These are phyloP conservation scores for Talaromyces rugulosus DNA, from an alignment of 2,329 filamentous ascomycete genomes.

Conservation along the genomic window DNA sequence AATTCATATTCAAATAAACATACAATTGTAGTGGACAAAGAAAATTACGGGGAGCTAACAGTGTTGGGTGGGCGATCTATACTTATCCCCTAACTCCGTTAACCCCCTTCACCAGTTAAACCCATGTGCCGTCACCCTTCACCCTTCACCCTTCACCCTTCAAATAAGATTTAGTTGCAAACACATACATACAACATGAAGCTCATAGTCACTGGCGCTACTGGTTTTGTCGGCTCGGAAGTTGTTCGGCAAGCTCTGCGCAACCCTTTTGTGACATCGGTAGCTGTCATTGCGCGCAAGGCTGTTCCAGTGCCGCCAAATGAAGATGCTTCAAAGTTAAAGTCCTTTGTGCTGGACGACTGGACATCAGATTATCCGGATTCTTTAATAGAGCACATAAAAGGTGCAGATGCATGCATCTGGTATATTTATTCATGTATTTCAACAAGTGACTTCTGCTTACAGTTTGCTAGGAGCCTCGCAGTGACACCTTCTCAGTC, in stretches of 20 bases:
- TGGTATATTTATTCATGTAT: slow-evolving; percentile 24
- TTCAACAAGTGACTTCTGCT: neutral
- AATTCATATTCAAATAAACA: too few relatives aligned
- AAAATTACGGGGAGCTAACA: too few relatives aligned
- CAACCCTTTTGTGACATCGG: slow-evolving; percentile 23
- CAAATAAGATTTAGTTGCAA: neutral
- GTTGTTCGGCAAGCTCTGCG: slow-evolving; percentile 31
- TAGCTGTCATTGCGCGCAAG: slow-evolving; percentile 26
- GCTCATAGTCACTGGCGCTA: slow-evolving; percentile 31
- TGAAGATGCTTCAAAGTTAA: slow-evolving; percentile 25
- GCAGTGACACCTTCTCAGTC: slow-evolving; percentile 37
- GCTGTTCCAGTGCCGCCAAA: slow-evolving; percentile 10
- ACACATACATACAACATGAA: slow-evolving; percentile 24
- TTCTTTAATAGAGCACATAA: slow-evolving; percentile 25
- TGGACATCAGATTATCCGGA: slow-evolving; percentile 30
- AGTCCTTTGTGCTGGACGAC: slow-evolving; percentile 26
- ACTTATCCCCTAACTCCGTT: too few relatives aligned
- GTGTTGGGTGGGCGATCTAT: too few relatives aligned
- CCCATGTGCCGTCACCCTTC: too few relatives aligned
- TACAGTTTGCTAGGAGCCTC: slow-evolving; percentile 6
- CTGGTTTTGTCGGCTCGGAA: slow-evolving; percentile 32
- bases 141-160: neutral
- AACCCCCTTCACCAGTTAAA: neutral
- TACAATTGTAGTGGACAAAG: too few relatives aligned
- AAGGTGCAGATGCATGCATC: slow-evolving; percentile 32